Percentiles rank a stretch among this genome's conserved stretches.
phyloP scores from a whole-genome alignment of 345 rosid species.

The Salix suchowensis region DNA sequence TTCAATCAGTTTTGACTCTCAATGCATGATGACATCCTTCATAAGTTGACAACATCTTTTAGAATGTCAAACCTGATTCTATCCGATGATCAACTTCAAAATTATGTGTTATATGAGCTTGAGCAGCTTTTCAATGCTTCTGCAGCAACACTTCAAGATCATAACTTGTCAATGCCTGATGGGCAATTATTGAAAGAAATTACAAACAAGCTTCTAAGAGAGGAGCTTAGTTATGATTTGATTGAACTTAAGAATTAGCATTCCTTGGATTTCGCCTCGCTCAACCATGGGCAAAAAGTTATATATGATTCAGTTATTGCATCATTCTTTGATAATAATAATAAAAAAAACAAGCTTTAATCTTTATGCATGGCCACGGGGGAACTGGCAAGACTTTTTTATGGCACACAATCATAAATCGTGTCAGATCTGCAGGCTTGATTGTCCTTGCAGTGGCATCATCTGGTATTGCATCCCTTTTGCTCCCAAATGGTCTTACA shows the following conservation, averaged over 20 bases:
- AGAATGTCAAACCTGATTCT: not conserved
- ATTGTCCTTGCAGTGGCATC: not conserved
- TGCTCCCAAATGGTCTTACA: not conserved
- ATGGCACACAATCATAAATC: not conserved
- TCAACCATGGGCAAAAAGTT: not conserved
- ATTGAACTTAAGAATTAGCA: not conserved
- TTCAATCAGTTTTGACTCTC: not conserved
- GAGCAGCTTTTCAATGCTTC: not conserved
- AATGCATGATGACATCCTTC: not conserved
- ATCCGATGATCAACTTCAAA: not conserved
- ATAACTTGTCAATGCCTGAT: not conserved
- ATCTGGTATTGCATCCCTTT: not conserved
- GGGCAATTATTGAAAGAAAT: not conserved
- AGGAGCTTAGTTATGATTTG: not conserved
- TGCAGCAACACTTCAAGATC: not conserved
- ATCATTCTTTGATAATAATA: not conserved
- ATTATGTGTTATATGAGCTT: not conserved
- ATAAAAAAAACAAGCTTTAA: not conserved
- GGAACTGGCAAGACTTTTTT: constrained; percentile 14
- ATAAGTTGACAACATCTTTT: not conserved
- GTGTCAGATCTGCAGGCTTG: not conserved
- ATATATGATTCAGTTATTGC: not conserved
- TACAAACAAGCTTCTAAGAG: not conserved
- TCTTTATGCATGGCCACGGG: constrained; percentile 5
- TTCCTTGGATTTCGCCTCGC: not conserved